Base-by-base conservation (phyloP, 2,329 filamentous ascomycete genomes). In the Diplodia sapinea region DNA sequence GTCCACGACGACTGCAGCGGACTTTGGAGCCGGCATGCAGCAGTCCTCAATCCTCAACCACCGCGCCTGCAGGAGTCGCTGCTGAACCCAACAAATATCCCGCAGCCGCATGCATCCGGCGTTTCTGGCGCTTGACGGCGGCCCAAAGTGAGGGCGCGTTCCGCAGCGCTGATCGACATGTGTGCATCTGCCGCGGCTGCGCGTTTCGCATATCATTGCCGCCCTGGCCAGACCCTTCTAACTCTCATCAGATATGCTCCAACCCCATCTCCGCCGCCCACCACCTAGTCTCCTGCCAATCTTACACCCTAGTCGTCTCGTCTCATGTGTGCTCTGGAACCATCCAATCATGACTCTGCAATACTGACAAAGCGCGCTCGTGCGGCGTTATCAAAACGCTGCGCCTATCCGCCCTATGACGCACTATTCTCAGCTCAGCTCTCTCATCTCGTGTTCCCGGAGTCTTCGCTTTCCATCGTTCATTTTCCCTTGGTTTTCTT, bases 11-110 rank as follows among this genome's bases (percentile, higher is more conserved):
- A 20, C 57, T 3, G 15, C 54, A n/a, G 36, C 57, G 40, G 57
- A 23, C 40, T 7, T 36, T 47, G 57, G 57, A 62, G 57, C 57
- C 57, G 57, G 29, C 40, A 6, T 49, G 57, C 57, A 62, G 40
- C 7, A 13, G 40, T 26, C 17, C 36, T 61, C 56, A 7, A 20
- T 23, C n/a, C 20, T 29, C 50, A 9, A 47, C 50, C 23, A 52
- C 8, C 31, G n/a, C 31, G 26, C 52, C 9, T 31, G 29, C 52
- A 55, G 29, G 20, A 55, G 26, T 55, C 6, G 29, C 17, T 55
- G 29, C 29, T 31, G 52, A 11, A 15, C 17, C 4, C 11, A 36
- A 33, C 31, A 17, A 31, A n/a, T 20, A 17, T 11, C 17, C 43
- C n/a, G 43, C 3, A 13, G 51, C 15, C 51, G 51, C 51, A 15